phyloP scores from a whole-genome alignment of 2,329 filamentous ascomycete genomes.

The Penicillium fuscoglaucum region DNA sequence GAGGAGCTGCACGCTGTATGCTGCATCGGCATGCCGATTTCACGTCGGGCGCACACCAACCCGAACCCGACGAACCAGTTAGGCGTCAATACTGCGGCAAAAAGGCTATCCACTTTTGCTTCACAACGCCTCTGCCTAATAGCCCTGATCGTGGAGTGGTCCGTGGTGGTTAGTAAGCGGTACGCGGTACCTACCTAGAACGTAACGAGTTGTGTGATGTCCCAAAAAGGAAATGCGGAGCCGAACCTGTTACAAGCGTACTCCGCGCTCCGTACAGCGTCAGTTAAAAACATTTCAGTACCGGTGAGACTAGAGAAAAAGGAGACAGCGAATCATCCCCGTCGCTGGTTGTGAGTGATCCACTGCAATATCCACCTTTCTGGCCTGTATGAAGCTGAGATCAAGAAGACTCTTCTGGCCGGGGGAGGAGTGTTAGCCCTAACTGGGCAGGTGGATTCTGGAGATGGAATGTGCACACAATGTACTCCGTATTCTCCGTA shows the following conservation, averaged over 20 bases:
- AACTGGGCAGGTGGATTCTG: slow-evolving; percentile 10
- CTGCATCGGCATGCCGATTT: slow-evolving; percentile 12
- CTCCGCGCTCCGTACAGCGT: not conserved
- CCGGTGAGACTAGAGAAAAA: slow-evolving; percentile 17
- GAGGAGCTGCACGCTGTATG: not conserved
- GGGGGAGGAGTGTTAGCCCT: slow-evolving; percentile 1
- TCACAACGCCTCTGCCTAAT: not conserved
- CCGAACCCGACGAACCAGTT: slow-evolving; percentile 2
- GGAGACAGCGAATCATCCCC: slow-evolving; percentile 14
- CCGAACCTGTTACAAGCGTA: not conserved
- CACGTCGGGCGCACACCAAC: slow-evolving; percentile 5
- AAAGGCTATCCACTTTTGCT: slow-evolving; percentile 2
- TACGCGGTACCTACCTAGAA: not conserved
- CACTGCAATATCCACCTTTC: slow-evolving; percentile 12
- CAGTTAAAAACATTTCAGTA: slow-evolving; percentile 11
- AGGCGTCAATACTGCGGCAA: slow-evolving; percentile 6
- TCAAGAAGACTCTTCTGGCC: slow-evolving; percentile 16
- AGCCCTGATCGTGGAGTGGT: slow-evolving; percentile 1
- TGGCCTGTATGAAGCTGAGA: slow-evolving; percentile 18
- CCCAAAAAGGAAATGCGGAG: slow-evolving; percentile 8
- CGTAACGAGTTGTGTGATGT: not conserved
- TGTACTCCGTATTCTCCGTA: not conserved
- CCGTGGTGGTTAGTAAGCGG: slow-evolving; percentile 5
- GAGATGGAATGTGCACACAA: slow-evolving; percentile 5
- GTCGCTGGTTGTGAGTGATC: slow-evolving; percentile 8